A percentile compares a stretch with the other conserved stretches of the same genome.
phyloP scores from a whole-genome alignment of 139 green algal genomes.

The Gonium pectorale region DNA sequence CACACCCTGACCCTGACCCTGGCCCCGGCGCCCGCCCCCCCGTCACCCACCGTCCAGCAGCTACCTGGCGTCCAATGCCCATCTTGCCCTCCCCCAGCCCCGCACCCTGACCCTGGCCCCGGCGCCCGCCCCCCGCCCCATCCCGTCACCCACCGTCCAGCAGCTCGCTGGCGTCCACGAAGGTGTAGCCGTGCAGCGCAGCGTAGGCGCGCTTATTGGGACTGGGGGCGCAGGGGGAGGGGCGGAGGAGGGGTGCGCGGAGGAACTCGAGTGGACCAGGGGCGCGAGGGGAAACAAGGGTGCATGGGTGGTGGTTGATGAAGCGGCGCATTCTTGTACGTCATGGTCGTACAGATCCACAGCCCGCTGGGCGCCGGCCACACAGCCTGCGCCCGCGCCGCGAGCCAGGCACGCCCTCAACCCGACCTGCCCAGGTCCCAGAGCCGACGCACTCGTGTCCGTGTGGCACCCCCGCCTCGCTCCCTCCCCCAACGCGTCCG shows the following conservation, averaged over 20 bases:
- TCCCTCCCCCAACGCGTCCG: background rate
- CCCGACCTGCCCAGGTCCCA: too few species aligned
- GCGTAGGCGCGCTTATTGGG: slow-evolving; percentile 42
- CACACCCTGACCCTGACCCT: background rate
- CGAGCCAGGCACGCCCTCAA: background rate
- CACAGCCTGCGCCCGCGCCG: too few species aligned
- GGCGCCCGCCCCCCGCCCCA: background rate
- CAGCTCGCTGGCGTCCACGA: slow-evolving; percentile 34
- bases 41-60: background rate
- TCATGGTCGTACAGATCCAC: too few species aligned
- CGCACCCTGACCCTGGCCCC: background rate
- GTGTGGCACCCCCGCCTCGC: background rate
- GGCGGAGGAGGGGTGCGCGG: background rate
- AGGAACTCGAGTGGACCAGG: background rate
- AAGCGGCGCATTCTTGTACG: too few species aligned
- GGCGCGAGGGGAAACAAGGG: background rate
- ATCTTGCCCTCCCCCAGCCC: background rate
- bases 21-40: background rate
- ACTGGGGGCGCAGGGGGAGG: background rate
- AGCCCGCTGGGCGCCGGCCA: too few species aligned
- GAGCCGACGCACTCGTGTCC: background rate
- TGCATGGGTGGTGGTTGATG: too few species aligned
- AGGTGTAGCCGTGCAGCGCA: slow-evolving; percentile 42
- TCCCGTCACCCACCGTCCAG: slow-evolving; percentile 6
- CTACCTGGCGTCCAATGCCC: background rate